phyloP scores from a whole-genome alignment of 1,284 basidiomycete species.

The Laetiporus sulphureus region DNA sequence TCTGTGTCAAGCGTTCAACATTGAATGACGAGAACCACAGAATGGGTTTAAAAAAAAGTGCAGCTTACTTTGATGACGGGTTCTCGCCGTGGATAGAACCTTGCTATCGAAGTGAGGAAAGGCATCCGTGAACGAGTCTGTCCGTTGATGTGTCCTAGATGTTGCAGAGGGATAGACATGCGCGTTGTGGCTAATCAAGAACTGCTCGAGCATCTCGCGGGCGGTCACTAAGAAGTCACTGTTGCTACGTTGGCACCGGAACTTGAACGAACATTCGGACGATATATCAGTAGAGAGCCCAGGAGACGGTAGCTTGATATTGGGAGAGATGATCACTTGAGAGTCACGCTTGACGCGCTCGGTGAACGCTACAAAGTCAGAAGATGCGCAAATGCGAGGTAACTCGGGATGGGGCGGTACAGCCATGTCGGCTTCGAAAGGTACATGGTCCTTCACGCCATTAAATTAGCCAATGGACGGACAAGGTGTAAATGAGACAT shows the following conservation, averaged over 20 bases:
- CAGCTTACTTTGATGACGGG: conserved; percentile 50
- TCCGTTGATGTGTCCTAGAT: conserved; percentile 69
- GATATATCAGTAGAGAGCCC: conserved; percentile 39
- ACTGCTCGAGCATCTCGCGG: conserved; percentile 90
- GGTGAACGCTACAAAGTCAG: conserved; percentile 78
- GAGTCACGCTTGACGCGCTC: conserved; percentile 92
- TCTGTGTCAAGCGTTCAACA: no score
- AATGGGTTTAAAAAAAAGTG: no score
- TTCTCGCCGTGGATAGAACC: conserved; percentile 72
- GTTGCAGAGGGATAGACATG: conserved; percentile 73
- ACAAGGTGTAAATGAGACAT: conserved; percentile 22
- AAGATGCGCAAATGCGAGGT: conserved; percentile 62
- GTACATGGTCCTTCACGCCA: conserved; percentile 78
- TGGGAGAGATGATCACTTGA: conserved; percentile 83
- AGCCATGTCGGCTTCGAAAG: conserved; percentile 94
- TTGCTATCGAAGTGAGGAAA: conserved; percentile 98
- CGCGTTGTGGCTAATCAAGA: conserved; percentile 78
- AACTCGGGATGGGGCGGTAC: conserved; percentile 83
- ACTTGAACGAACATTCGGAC: conserved; percentile 88
- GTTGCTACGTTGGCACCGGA: conserved; percentile 91
- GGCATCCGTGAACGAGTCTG: conserved; percentile 90
- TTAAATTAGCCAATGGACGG: conserved; percentile 7
- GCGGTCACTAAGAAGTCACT: conserved; percentile 89
- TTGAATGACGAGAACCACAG: no score
- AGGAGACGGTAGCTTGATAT: conserved; percentile 45